A percentile compares a stretch with the other conserved stretches of the same genome.
Conservation (phyloP, 1,284 basidiomycete genomes). For the Neolentinus lepideus region DNA sequence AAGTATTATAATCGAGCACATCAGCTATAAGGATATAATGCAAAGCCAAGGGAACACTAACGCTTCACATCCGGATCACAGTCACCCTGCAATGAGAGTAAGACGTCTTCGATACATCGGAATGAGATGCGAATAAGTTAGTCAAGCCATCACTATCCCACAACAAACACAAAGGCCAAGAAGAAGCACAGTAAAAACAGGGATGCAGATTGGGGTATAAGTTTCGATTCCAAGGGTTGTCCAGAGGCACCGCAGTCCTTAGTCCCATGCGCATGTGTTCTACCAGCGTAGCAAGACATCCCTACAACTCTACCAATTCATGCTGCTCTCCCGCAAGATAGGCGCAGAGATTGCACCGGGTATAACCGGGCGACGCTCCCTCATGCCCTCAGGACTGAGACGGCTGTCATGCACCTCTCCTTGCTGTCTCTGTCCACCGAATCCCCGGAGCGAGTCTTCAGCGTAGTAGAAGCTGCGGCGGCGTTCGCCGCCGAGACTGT, state of each 20-base stretch:
- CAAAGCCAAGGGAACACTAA: neutral
- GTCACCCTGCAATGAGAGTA: neutral
- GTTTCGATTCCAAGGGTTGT: neutral
- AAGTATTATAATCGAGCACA: neutral
- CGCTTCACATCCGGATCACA: neutral
- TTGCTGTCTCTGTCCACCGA: slow-evolving; percentile 25
- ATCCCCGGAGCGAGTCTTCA: slow-evolving; percentile 68
- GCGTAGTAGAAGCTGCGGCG: slow-evolving; percentile 78
- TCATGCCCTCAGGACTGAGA: slow-evolving; percentile 26
- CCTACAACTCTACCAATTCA: slow-evolving; percentile 53
- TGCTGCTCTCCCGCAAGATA: slow-evolving; percentile 60
- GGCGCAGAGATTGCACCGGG: slow-evolving; percentile 57
- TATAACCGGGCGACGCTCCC: slow-evolving; percentile 43
- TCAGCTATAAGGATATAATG: neutral
- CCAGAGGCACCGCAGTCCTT: neutral
- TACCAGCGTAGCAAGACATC: too few species aligned
- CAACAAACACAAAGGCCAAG: neutral
- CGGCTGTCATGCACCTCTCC: slow-evolving; percentile 22
- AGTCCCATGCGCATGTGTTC: neutral
- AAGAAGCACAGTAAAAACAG: neutral
- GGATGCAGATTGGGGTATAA: neutral
- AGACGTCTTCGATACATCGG: neutral
- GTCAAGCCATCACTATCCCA: neutral
- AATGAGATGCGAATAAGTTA: neutral
- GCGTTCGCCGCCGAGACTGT: slow-evolving; percentile 62